Conservation (phyloP, 352 stramenopile genomes). For the Pythium myriotylum region DNA sequence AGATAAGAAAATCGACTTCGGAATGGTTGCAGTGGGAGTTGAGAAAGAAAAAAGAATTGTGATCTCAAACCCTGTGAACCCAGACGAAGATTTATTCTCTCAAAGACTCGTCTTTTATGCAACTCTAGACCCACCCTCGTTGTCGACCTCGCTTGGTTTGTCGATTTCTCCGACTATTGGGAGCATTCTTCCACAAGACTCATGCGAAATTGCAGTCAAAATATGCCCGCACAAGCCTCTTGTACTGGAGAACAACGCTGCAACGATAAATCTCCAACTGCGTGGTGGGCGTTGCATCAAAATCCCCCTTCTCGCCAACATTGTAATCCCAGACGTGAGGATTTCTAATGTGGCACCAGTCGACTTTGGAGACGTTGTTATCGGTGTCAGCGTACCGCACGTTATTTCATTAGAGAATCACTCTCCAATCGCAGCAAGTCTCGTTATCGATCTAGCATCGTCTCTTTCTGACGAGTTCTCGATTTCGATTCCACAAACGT, state of each 20-base stretch:
- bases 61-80: slow-evolving; percentile 38
- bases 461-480: slow-evolving; percentile 67
- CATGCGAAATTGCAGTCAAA: slow-evolving; percentile 53
- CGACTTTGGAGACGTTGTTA: slow-evolving; percentile 83
- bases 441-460: slow-evolving; percentile 72
- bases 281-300: slow-evolving; percentile 73
- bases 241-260: slow-evolving; percentile 36
- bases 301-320: slow-evolving; percentile 58
- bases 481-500: slow-evolving; percentile 48
- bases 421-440: slow-evolving; percentile 71
- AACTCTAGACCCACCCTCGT: slow-evolving; percentile 50
- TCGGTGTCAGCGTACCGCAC: slow-evolving; percentile 69
- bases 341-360: slow-evolving; percentile 39
- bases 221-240: slow-evolving; percentile 58
- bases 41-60: slow-evolving; percentile 59
- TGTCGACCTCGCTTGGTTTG: slow-evolving; percentile 42
- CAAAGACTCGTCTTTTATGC: slow-evolving; percentile 55
- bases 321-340: slow-evolving; percentile 83
- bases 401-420: slow-evolving; percentile 80
- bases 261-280: slow-evolving; percentile 59
- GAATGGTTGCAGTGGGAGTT: slow-evolving; percentile 77
- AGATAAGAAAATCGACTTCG: slow-evolving; percentile 86
- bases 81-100: slow-evolving; percentile 15
- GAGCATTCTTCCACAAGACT: slow-evolving; percentile 52
- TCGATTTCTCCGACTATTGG: slow-evolving; percentile 44